Conservation (phyloP, 192 early-diverging fungal species). For the Diversispora epigaea region DNA sequence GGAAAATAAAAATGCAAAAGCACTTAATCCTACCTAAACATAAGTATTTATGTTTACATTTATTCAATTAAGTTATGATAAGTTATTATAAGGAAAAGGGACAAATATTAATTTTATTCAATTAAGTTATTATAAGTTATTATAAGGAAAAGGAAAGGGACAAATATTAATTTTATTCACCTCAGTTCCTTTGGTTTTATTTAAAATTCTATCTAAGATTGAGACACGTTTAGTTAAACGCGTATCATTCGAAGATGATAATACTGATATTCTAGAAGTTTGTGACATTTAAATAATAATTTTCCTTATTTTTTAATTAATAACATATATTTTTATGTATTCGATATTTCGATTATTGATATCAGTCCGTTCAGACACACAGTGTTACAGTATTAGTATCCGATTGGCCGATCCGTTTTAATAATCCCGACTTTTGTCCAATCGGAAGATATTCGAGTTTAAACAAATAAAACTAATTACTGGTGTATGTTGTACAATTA, state of each 20-base stretch:
- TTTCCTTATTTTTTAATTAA: too few species aligned
- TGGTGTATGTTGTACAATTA: too few species aligned
- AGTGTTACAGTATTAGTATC: too few species aligned
- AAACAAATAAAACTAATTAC: too few species aligned
- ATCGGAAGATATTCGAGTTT: too few species aligned
- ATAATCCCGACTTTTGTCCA: too few species aligned
- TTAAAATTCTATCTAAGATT: slow-evolving; percentile 77
- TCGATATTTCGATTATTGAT: too few species aligned
- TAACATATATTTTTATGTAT: too few species aligned
- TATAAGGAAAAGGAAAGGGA: not conserved
- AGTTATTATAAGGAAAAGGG: not conserved
- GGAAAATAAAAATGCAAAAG: slow-evolving; percentile 89
- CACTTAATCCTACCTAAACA: slow-evolving; percentile 67
- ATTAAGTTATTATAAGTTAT: slow-evolving; percentile 2
- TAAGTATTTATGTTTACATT: not conserved
- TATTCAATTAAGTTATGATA: too few species aligned
- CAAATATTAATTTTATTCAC: slow-evolving; percentile 43
- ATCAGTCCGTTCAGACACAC: too few species aligned
- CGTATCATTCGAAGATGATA: slow-evolving; percentile 13
- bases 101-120: too few species aligned
- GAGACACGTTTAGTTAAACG: slow-evolving; percentile 22
- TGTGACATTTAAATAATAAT: slow-evolving; percentile 18
- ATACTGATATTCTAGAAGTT: slow-evolving; percentile 8
- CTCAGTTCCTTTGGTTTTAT: slow-evolving; percentile 69
- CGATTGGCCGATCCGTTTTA: too few species aligned